Conservation (phyloP, 352 stramenopile genomes). For the Poterioochromonas sp. region DNA sequence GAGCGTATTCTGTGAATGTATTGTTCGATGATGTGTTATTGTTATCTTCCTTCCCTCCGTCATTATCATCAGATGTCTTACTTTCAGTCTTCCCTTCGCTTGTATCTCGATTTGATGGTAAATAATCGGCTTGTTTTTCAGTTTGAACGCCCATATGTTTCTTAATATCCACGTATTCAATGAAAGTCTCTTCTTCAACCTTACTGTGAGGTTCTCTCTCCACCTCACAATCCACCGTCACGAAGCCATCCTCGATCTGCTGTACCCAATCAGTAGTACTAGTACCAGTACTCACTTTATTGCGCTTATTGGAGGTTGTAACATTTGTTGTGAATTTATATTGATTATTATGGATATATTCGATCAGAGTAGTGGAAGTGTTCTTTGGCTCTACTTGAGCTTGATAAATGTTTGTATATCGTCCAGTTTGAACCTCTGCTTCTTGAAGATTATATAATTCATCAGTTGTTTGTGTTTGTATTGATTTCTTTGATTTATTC, state of each 20-base stretch:
- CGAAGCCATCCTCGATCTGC: not conserved
- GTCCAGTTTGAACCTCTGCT: not conserved
- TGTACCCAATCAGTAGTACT: not conserved
- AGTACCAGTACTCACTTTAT: not conserved
- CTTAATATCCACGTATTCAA: constrained; percentile 16
- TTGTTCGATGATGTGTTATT: not conserved
- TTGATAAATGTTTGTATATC: not conserved
- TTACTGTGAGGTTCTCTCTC: not conserved
- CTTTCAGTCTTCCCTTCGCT: not conserved
- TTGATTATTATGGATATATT: not conserved
- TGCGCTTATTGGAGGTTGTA: not conserved
- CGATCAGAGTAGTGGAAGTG: not conserved
- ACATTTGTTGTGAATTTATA: no score
- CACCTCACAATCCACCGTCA: constrained; percentile 11
- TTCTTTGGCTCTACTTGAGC: not conserved
- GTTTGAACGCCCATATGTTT: not conserved
- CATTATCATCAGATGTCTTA: not conserved
- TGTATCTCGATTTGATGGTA: not conserved
- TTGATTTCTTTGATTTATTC: not conserved
- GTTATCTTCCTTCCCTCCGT: not conserved
- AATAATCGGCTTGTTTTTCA: not conserved
- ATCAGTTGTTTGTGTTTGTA: not conserved
- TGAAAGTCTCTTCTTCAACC: not conserved
- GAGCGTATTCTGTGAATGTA: no score
- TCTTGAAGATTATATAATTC: not conserved